Conservation (phyloP, 306 rosid genomes). For the Begonia fuchsioides region DNA sequence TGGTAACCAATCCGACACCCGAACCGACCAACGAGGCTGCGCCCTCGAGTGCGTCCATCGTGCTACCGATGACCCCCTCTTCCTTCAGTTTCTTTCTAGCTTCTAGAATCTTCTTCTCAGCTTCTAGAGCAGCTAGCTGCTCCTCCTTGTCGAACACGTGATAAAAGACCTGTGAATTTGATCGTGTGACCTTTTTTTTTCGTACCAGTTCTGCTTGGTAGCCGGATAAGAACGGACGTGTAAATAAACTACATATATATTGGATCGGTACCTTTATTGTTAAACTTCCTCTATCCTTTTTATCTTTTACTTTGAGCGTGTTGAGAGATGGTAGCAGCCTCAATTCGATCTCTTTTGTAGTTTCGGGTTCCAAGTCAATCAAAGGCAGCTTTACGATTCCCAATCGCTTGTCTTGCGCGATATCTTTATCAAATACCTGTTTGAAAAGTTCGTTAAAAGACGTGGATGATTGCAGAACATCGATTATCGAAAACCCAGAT, state of each 20-base stretch:
- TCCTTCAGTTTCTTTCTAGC: constrained; percentile 54
- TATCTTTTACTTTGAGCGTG: constrained; percentile 81
- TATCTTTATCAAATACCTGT: constrained; percentile 80
- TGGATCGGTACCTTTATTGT: constrained; percentile 44
- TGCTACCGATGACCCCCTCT: constrained; percentile 68
- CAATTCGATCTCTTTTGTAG: constrained; percentile 48
- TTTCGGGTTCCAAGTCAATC: constrained; percentile 46
- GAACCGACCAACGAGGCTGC: constrained; percentile 44
- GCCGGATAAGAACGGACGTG: no score
- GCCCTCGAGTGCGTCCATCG: constrained; percentile 71
- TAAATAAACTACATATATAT: no score
- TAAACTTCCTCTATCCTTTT: constrained; percentile 83
- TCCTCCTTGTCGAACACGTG: constrained; percentile 75
- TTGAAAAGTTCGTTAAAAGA: neutral
- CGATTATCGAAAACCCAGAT: no score
- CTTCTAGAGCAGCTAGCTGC: constrained; percentile 52
- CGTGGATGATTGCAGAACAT: no score
- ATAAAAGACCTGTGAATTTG: constrained; percentile 32
- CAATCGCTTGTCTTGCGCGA: constrained; percentile 88
- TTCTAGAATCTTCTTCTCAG: constrained; percentile 53
- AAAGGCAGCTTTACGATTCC: constrained; percentile 63
- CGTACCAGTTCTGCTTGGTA: no score
- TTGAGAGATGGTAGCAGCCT: constrained; percentile 72
- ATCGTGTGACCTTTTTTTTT: no score
- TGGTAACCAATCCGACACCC: no score